Percentiles rank a stretch among this genome's conserved stretches.
Conservation (phyloP, 345 rosid species). For the Citrus cavaleriei region DNA sequence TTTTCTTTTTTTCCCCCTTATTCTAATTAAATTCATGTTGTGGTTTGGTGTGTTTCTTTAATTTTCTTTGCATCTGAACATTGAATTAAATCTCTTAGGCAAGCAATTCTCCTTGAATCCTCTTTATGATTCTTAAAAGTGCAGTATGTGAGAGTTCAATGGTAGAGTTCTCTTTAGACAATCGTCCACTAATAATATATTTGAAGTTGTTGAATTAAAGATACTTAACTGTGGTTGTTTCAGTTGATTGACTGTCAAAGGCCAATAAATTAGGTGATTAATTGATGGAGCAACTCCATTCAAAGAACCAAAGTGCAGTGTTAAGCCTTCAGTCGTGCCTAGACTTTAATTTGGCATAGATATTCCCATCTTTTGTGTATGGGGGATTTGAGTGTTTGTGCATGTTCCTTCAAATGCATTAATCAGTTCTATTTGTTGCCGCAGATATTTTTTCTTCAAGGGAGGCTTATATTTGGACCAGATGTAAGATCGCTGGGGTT, state of each 20-base stretch:
- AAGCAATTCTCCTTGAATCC: background rate
- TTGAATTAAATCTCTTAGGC: background rate
- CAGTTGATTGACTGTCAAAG: background rate
- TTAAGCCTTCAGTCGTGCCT: background rate
- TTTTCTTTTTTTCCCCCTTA: too few relatives aligned
- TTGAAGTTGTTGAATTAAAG: background rate
- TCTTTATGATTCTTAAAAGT: background rate
- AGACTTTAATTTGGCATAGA: background rate
- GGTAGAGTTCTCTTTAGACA: background rate
- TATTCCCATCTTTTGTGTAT: background rate
- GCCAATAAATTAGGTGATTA: background rate
- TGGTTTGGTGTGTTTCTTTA: background rate
- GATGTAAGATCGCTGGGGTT: slow-evolving; percentile 88
- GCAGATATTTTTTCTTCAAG: slow-evolving; percentile 87
- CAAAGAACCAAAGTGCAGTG: background rate
- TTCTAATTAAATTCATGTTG: background rate
- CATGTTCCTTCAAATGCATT: background rate
- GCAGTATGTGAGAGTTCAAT: background rate
- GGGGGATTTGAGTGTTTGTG: background rate
- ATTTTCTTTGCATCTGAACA: background rate
- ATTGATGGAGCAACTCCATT: background rate
- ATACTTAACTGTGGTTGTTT: background rate
- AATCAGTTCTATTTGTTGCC: slow-evolving; percentile 7
- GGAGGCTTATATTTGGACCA: slow-evolving; percentile 96
- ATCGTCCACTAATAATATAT: background rate